phyloP scores from a whole-genome alignment of 768 basidiomycete genomes.

The Psilocybe sp. region DNA sequence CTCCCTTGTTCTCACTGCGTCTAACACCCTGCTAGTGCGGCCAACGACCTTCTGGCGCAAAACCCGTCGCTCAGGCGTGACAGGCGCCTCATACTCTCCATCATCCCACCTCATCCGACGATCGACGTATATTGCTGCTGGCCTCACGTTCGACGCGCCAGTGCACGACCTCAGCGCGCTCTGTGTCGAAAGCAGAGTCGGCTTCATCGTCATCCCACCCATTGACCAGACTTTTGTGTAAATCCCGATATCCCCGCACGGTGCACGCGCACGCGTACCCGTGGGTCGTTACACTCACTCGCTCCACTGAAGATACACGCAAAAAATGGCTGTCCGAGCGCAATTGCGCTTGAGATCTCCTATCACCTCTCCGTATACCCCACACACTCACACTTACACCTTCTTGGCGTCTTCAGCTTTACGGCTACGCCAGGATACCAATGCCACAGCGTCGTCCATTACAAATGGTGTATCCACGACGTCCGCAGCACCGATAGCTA shows the following conservation, averaged over 20 bases:
- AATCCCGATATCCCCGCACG: constrained; percentile 1
- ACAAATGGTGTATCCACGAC: constrained; percentile 25
- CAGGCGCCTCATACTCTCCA: constrained; percentile 69
- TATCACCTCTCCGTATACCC: no score
- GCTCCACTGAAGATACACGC: no score
- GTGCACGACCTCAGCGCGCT: constrained; percentile 59
- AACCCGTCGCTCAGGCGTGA: constrained; percentile 68
- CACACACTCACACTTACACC: no score
- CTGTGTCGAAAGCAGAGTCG: constrained; percentile 56
- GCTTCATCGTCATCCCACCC: constrained; percentile 43
- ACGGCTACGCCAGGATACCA: neutral
- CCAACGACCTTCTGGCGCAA: constrained; percentile 82
- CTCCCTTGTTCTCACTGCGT: neutral
- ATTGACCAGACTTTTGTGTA: constrained; percentile 29
- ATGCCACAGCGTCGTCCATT: constrained; percentile 14
- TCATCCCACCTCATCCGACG: constrained; percentile 72
- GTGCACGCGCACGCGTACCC: constrained; percentile 2
- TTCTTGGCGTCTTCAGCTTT: no score
- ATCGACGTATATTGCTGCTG: constrained; percentile 77
- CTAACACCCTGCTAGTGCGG: constrained; percentile 46
- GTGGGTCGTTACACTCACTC: neutral
- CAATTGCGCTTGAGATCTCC: no score
- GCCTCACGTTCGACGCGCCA: constrained; percentile 64
- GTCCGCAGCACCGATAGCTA: neutral
- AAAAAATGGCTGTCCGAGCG: no score